Evolutionary conservation across 23 red algal genomes (phyloP).

Genomic region (Pyropia yezoensis): DNA sequence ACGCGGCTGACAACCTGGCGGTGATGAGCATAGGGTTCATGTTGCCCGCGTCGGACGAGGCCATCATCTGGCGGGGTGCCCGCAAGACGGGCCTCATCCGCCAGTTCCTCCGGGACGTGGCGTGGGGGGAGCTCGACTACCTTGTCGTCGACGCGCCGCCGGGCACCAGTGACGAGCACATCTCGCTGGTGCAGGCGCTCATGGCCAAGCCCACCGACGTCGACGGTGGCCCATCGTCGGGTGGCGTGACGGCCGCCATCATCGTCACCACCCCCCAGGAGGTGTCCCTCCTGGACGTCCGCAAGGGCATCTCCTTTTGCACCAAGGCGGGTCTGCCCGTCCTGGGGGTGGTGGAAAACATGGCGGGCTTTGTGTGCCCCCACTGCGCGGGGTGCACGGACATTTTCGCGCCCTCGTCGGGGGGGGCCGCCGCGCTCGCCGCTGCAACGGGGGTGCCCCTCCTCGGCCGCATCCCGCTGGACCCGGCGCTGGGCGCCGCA

Average conservation of each 20-base stretch:
- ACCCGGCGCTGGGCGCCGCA: constrained; percentile 52
- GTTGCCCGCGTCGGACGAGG: constrained; percentile 71
- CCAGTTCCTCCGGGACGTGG: constrained; percentile 90
- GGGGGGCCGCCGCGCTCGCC: constrained; percentile 74
- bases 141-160: constrained; percentile 90
- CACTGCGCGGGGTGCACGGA: constrained; percentile 68
- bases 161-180: constrained; percentile 97
- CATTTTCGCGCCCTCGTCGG: constrained; percentile 74
- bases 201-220: constrained; percentile 21
- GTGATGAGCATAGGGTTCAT: constrained; percentile 97
- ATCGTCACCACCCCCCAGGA: constrained; percentile 96
- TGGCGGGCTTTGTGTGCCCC: constrained; percentile 84
- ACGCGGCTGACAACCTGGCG: constrained; percentile 66
- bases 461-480: constrained; percentile 83
- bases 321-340: constrained; percentile 46
- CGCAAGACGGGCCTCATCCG: constrained; percentile 89
- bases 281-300: constrained; percentile 79
- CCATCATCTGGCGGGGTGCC: constrained; percentile 87
- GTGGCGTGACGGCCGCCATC: constrained; percentile 15
- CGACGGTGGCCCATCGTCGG: constrained; percentile 13
- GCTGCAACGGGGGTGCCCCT: constrained; percentile 39
- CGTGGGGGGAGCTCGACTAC: constrained; percentile 95
- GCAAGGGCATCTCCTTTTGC: constrained; percentile 95
- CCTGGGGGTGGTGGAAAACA: constrained; percentile 95
- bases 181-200: constrained; percentile 81